Evolutionary conservation across 129 eudicot species (phyloP).

Genomic region (Lonicera japonica): DNA sequence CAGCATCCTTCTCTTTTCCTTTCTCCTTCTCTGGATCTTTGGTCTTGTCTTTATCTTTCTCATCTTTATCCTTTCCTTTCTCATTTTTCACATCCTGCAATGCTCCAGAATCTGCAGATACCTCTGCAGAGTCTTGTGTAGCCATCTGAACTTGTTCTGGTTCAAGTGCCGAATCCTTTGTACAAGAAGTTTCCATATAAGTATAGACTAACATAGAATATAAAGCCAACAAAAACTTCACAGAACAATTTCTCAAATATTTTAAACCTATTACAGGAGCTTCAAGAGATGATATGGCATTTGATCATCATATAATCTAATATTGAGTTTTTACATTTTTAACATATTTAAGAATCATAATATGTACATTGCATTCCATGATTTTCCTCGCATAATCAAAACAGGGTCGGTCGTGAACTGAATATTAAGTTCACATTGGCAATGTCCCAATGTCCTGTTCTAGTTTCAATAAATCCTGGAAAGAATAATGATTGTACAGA

Average conservation of each 20-base stretch:
- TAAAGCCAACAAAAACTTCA: background rate
- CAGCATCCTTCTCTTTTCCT: conserved; percentile 75
- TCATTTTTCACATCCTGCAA: conserved; percentile 43
- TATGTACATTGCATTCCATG: too few species aligned
- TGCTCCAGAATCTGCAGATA: conserved; percentile 45
- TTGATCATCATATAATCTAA: background rate
- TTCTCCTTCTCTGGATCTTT: conserved; percentile 68
- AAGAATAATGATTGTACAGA: too few species aligned
- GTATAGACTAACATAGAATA: background rate
- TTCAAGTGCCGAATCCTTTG: conserved; percentile 58
- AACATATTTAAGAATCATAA: too few species aligned
- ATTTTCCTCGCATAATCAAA: too few species aligned
- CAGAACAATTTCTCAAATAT: background rate
- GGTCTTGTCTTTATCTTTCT: conserved; percentile 49
- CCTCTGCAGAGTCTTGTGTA: conserved; percentile 48
- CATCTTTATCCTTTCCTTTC: conserved; percentile 72
- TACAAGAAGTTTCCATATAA: conserved; percentile 8
- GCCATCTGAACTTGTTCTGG: conserved; percentile 49
- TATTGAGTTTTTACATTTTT: too few species aligned
- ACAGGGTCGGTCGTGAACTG: too few species aligned
- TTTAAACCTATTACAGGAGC: background rate
- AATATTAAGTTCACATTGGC: too few species aligned
- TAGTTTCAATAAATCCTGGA: too few species aligned
- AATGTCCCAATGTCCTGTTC: too few species aligned
- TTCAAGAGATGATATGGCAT: background rate